Evolutionary conservation across 1,284 basidiomycete genomes (phyloP).

Genomic region (Cronartium quercuum): DNA sequence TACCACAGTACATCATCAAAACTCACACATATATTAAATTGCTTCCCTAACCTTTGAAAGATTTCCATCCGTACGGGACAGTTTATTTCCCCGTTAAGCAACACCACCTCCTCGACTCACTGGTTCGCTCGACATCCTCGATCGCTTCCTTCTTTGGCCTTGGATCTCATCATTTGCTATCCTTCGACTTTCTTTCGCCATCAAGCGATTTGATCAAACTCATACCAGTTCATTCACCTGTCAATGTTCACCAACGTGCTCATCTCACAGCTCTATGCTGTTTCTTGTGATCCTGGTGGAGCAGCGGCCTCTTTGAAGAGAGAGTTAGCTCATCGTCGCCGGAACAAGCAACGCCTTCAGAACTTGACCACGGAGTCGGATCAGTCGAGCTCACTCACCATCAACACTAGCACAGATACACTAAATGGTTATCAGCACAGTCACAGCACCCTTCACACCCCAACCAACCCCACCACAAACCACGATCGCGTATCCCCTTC

Average conservation of each 20-base stretch:
- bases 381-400: neutral
- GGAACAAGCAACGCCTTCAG: neutral
- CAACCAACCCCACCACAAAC: neutral
- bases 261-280: conserved; percentile 13
- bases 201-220: no score
- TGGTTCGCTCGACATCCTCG: no score
- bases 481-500: neutral
- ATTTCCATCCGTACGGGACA: no score
- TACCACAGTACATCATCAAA: no score
- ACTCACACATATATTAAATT: no score
- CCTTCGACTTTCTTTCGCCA: no score
- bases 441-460: neutral
- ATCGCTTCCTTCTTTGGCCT: no score
- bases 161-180: no score
- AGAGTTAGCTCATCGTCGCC: conserved; percentile 6
- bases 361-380: neutral
- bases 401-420: neutral
- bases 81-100: no score
- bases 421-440: neutral
- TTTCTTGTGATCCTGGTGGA: conserved; percentile 2
- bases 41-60: no score
- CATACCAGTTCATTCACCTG: no score
- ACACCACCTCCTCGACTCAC: no score
- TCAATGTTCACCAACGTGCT: conserved; percentile 2
- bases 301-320: conserved; percentile 2